Base-by-base conservation (phyloP, 805 yeast genomes). In the Nakazawaea ernobii region DNA sequence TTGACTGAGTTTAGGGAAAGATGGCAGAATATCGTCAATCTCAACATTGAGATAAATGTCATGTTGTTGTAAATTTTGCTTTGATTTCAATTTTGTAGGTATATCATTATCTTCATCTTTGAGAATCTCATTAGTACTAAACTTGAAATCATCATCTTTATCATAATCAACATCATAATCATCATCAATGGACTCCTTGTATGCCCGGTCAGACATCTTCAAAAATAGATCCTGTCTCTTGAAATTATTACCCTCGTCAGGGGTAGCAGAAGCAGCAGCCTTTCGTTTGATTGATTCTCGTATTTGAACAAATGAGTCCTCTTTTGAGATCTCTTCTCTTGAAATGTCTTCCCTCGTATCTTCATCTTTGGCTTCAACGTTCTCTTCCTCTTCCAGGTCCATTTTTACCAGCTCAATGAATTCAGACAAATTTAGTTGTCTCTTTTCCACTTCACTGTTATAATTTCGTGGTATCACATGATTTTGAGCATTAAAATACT, bases 41-140 rank as follows among this genome's bases (percentile, higher is more conserved):
- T 77, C 46, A 84, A 66, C 0, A 84, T 73, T 43, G 87, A 63
- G 38, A 72, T 66, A 43, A 9, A 43, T 17, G 11, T 38, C 39
- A 35, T 32, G 24, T 41, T 49, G 30, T 33, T 46, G 40, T 37
- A 41, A 11, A 42, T 49, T 24, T 46, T 44, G 14, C 28, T 36
- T 20, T 48, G 47, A 37, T 30, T 43, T 36, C 29, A 45, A 35
- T 33, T 42, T 24, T 9, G 39, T 46, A 20, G 35, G 28, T 26
- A 51, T 48, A 14, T 36, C 53, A 17, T 46, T 51, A 35, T 48
- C 46, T 7, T 30, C 39, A 8, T 27, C 45, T 29, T 40, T 32
- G 10, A 39, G 50, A 2, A 39, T 35, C 30, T 48, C 49, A 2
- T 39, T 37, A n/a, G 15, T 43, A 6, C 36, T 42, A 24, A 44